A percentile compares a stretch with the other conserved stretches of the same genome.
phyloP scores from a whole-genome alignment of 2,329 filamentous ascomycete genomes.

The Akanthomyces dipterigenus region DNA sequence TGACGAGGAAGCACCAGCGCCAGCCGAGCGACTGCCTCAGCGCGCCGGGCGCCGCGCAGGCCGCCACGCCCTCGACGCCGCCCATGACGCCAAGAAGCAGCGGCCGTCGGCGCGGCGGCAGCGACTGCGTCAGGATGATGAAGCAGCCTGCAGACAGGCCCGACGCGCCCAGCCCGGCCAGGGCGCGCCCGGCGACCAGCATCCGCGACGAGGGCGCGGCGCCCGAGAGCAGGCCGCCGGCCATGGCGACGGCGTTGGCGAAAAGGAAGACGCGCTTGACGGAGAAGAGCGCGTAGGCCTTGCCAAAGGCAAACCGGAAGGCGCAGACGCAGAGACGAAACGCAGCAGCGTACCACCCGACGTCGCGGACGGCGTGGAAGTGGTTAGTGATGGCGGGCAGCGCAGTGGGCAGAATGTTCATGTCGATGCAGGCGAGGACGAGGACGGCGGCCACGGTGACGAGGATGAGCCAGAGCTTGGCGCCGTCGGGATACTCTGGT shows the following conservation, averaged over 20 bases:
- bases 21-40: conserved; percentile 24
- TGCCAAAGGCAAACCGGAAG: conserved; percentile 27
- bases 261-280: conserved; percentile 35
- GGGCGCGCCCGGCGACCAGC: conserved; percentile 40
- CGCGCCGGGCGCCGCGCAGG: conserved; percentile 19
- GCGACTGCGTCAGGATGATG: conserved; percentile 6
- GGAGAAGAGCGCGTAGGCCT: conserved; percentile 29
- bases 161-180: conserved; percentile 37
- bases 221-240: conserved; percentile 39
- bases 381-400: conserved; percentile 16
- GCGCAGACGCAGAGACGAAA: conserved; percentile 24
- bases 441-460: conserved; percentile 1
- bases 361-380: conserved; percentile 19
- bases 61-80: conserved; percentile 16
- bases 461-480: conserved; percentile 1
- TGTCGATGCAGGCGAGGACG: conserved; percentile 17
- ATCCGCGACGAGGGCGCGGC: conserved; percentile 31
- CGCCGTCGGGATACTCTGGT: background rate
- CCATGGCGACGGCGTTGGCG: conserved; percentile 34
- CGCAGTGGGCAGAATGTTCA: conserved; percentile 20
- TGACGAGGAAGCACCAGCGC: conserved; percentile 31
- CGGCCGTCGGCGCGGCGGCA: conserved; percentile 1
- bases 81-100: conserved; percentile 10
- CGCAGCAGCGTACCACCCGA: conserved; percentile 20
- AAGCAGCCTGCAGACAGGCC: conserved; percentile 32